phyloP scores from a whole-genome alignment of 2,329 filamentous ascomycete species.

The Cucurbitaria berberidis region DNA sequence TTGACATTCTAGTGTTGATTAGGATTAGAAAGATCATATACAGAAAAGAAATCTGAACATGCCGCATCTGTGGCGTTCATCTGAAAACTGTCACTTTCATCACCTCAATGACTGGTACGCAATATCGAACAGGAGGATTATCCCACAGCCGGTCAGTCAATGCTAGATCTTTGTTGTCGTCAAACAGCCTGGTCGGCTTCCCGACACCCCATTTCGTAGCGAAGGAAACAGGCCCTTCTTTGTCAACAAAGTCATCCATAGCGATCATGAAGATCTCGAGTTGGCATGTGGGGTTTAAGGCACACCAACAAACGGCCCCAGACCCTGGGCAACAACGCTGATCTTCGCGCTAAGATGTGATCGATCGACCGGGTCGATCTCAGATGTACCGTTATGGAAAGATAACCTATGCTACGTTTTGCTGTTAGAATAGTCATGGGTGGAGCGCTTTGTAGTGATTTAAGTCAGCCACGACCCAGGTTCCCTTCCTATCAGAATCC shows the following conservation, averaged over 20 bases:
- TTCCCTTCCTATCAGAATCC: too few species aligned
- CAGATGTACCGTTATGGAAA: not conserved
- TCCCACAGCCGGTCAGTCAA: slow-evolving; percentile 10
- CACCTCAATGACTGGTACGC: slow-evolving; percentile 20
- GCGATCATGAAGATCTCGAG: too few species aligned
- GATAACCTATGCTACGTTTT: not conserved
- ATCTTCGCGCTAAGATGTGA: not conserved
- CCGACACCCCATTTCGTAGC: slow-evolving; percentile 18
- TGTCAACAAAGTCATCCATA: too few species aligned
- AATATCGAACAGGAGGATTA: slow-evolving; percentile 15
- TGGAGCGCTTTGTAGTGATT: not conserved
- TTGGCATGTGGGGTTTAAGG: too few species aligned
- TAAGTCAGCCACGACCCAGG: not conserved
- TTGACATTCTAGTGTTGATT: not conserved
- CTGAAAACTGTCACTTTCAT: slow-evolving; percentile 12
- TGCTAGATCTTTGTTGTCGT: not conserved
- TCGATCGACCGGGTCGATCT: not conserved
- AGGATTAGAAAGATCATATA: slow-evolving; percentile 2
- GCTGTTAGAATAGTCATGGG: not conserved
- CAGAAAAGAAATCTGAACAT: slow-evolving; percentile 15
- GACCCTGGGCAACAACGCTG: not conserved
- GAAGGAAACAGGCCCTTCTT: slow-evolving; percentile 11
- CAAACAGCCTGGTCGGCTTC: not conserved
- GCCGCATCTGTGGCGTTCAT: not conserved
- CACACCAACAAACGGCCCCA: not conserved